Conservation (phyloP, 2,329 filamentous ascomycete species). For the Fusarium sp. region DNA sequence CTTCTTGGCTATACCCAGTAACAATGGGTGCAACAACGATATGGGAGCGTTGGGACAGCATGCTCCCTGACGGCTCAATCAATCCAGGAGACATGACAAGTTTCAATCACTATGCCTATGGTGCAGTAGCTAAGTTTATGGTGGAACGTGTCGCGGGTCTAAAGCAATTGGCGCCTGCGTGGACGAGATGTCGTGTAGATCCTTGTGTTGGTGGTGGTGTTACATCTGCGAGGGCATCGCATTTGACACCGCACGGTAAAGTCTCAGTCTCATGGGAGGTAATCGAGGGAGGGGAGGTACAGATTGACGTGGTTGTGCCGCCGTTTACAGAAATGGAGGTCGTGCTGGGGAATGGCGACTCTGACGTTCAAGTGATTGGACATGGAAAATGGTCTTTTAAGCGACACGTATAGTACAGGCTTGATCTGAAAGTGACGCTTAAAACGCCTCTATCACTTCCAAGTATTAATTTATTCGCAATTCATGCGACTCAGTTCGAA, state of each 20-base stretch:
- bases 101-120: neutral
- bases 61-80: neutral
- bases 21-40: neutral
- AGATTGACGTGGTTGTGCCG: neutral
- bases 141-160: neutral
- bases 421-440: rapidly evolving
- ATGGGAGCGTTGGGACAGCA: neutral
- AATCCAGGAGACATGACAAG: neutral
- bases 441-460: rapidly evolving
- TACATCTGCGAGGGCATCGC: neutral
- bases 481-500: rapidly evolving
- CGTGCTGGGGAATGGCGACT: rapidly evolving
- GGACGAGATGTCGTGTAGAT: neutral
- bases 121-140: neutral
- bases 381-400: neutral
- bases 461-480: rapidly evolving
- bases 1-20: neutral
- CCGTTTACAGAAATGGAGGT: neutral
- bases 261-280: neutral
- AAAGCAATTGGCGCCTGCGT: neutral
- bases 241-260: neutral
- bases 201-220: neutral
- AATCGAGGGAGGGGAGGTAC: rapidly evolving
- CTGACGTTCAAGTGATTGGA: neutral
- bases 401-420: neutral